phyloP scores from a whole-genome alignment of 2,329 filamentous ascomycete genomes.

The Neophaeococcomyces aloes region DNA sequence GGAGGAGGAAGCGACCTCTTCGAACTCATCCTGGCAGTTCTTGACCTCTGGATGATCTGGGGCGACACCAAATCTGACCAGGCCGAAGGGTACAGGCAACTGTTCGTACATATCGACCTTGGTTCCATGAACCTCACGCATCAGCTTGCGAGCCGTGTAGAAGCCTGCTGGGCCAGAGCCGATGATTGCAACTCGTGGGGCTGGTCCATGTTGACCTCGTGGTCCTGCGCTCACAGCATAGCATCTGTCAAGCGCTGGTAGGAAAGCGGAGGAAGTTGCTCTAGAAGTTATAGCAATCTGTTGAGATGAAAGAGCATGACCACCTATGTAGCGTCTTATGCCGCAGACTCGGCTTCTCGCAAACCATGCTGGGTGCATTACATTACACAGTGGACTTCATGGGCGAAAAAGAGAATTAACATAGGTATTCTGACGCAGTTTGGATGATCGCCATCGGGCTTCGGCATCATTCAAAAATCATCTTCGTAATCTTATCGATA shows the following conservation, averaged over 20 bases:
- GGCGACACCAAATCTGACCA: conserved; percentile 91
- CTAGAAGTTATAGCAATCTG: conserved; percentile 27
- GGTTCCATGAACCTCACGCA: conserved; percentile 61
- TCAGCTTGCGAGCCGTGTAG: conserved; percentile 79
- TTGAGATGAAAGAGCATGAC: background rate
- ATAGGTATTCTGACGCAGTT: too few relatives aligned
- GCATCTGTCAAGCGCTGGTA: background rate
- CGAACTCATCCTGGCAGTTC: conserved; percentile 93
- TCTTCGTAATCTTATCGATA: too few relatives aligned
- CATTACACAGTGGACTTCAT: too few relatives aligned
- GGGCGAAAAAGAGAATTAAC: too few relatives aligned
- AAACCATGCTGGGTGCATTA: conserved; percentile 7
- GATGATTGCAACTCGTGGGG: conserved; percentile 73
- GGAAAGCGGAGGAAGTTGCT: too few relatives aligned
- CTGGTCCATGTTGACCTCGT: conserved; percentile 29
- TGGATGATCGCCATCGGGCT: too few relatives aligned
- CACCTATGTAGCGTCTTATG: background rate
- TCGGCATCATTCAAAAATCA: too few relatives aligned
- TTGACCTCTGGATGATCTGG: conserved; percentile 98
- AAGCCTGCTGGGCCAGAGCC: conserved; percentile 94
- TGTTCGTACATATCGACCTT: conserved; percentile 94
- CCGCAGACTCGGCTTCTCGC: background rate
- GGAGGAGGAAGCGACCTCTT: conserved; percentile 70
- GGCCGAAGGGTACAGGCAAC: conserved; percentile 80
- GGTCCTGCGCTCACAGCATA: conserved; percentile 5